Conservation (phyloP, 169 alveolate species). For the Plasmodium fragile region DNA sequence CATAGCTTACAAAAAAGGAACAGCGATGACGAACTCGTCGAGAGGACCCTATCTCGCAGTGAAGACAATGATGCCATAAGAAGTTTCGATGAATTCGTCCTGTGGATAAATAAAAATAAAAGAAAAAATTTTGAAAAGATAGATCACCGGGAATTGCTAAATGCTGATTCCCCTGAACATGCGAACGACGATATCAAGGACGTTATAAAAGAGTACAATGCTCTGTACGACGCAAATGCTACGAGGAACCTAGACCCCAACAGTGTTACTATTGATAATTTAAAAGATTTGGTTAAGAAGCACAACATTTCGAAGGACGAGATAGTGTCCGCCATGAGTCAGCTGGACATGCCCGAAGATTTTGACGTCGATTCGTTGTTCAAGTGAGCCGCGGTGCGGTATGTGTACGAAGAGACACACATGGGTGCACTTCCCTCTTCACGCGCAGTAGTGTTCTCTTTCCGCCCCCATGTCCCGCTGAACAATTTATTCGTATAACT, state of each 20-base stretch:
- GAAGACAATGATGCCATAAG: slow-evolving; percentile 50
- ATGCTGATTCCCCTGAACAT: slow-evolving; percentile 3
- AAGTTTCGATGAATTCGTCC: slow-evolving; percentile 62
- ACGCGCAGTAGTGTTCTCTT: neutral
- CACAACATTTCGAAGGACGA: slow-evolving; percentile 70
- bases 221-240: slow-evolving; percentile 10
- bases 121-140: slow-evolving; percentile 29
- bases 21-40: slow-evolving; percentile 22
- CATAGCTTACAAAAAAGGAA: slow-evolving; percentile 39
- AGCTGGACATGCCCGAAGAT: slow-evolving; percentile 49
- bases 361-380: slow-evolving; percentile 58
- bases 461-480: neutral
- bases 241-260: slow-evolving; percentile 51
- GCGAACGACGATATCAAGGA: slow-evolving; percentile 35
- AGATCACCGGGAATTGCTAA: slow-evolving; percentile 8
- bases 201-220: slow-evolving; percentile 42
- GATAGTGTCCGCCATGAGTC: slow-evolving; percentile 62
- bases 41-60: slow-evolving; percentile 53
- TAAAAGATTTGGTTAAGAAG: slow-evolving; percentile 69
- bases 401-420: neutral
- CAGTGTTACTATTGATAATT: slow-evolving; percentile 50
- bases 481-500: neutral
- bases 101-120: slow-evolving; percentile 63
- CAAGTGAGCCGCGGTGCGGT: neutral
- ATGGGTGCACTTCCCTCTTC: neutral